Conservation (phyloP, 345 rosid species). For the Noccaea caerulescens region DNA sequence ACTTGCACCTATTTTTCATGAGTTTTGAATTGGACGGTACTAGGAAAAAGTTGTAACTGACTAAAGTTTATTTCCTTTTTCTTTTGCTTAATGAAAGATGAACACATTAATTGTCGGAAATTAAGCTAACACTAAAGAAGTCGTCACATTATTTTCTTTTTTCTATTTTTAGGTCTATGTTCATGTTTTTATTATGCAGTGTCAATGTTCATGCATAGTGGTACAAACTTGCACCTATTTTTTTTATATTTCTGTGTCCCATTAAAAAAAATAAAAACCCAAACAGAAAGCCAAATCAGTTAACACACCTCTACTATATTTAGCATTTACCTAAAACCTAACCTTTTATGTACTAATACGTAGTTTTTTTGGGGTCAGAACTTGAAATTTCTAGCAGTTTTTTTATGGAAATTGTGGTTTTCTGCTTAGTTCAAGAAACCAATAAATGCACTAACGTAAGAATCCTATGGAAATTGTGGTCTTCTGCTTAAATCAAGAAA, state of each 20-base stretch:
- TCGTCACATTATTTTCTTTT: neutral
- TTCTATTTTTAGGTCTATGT: neutral
- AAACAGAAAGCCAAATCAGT: neutral
- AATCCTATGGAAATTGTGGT: conserved; percentile 4
- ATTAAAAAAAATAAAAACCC: neutral
- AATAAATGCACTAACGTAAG: conserved; percentile 14
- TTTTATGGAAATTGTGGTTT: neutral
- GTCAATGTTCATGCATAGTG: no score
- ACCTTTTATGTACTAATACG: neutral
- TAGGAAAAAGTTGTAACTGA: neutral
- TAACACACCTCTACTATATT: neutral
- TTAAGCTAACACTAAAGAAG: neutral
- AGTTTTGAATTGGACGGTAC: neutral
- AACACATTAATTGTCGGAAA: neutral
- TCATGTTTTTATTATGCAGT: neutral
- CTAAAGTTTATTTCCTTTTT: neutral
- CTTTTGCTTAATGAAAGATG: neutral
- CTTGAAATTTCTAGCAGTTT: neutral
- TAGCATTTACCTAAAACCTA: conserved; percentile 14
- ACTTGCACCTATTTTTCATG: no score
- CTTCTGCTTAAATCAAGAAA: conserved; percentile 13
- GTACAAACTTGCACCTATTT: no score
- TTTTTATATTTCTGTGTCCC: no score
- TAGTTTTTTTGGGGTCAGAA: neutral
- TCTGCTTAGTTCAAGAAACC: conserved; percentile 15